Base-by-base conservation (phyloP, 345 rosid genomes). In the Arabis alpina region DNA sequence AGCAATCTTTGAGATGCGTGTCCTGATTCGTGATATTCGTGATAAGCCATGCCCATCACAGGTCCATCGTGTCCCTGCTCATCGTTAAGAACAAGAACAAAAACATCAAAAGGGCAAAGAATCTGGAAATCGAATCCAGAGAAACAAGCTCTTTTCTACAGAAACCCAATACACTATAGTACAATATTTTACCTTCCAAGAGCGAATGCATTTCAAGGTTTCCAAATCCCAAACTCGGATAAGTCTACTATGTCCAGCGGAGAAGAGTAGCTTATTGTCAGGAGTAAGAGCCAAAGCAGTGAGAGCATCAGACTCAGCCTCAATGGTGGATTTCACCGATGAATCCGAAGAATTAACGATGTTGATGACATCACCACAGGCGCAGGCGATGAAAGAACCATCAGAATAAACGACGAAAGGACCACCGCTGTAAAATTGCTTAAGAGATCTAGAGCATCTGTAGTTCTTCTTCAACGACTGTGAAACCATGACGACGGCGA, bases 61-160 rank as follows among this genome's bases (percentile, higher is more conserved):
- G 99, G 96, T 61, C 98, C 99, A 2, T 94, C 96, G 63, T 88
- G 98, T 30, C 96, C 98, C 99, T 94, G 61, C 65, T 57, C 71
- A 44, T 65, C 64, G 40, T 45, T 14, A 68, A 13, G 23, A 16
- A 70, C 44, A 63, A 8, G 56, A 48, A 14, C 12, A 13, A 13
- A n/a, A 39, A 49, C 43, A 44, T 48, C n/a, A n/a, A 10, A 41
- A n/a, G n/a, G n/a, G n/a, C n/a, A n/a, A n/a, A n/a, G n/a, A n/a
- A n/a, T 37, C 25, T 27, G 1, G 1, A 51, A 5, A 16, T 37
- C 10, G n/a, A n/a, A n/a, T n/a, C n/a, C n/a, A n/a, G n/a, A n/a
- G n/a, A n/a, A n/a, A n/a, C n/a, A n/a, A n/a, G n/a, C n/a, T n/a
- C n/a, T n/a, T n/a, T n/a, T n/a, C n/a, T n/a, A n/a, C n/a, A n/a